A percentile compares a stretch with the other conserved stretches of the same genome.
These are phyloP conservation scores for Aspergillus alliaceus DNA, from an alignment of 2,329 filamentous ascomycete species.

Conservation along the genomic window DNA sequence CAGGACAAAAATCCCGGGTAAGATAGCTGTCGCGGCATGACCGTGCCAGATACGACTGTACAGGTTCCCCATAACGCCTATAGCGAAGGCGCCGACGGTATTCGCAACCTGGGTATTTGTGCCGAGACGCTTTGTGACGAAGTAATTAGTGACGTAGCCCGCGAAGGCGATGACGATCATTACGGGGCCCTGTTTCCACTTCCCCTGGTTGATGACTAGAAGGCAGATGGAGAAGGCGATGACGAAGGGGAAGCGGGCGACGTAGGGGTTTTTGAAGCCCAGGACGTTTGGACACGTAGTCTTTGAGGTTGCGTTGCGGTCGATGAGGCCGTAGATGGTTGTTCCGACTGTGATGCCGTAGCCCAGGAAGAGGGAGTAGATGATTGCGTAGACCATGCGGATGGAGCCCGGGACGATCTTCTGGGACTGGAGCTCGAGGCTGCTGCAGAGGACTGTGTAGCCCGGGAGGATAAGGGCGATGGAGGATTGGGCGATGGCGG, in stretches of 20 bases:
- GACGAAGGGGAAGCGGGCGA: conserved; percentile 69
- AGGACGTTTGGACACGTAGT: conserved; percentile 52
- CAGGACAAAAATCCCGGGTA: conserved; percentile 79
- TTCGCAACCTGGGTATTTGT: conserved; percentile 74
- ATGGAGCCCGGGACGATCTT: conserved; percentile 70
- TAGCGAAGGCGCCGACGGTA: conserved; percentile 72
- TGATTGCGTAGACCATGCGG: conserved; percentile 72
- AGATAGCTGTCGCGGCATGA: conserved; percentile 78
- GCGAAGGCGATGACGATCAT: conserved; percentile 73
- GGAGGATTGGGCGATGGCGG: conserved; percentile 69
- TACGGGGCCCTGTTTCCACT: conserved; percentile 73
- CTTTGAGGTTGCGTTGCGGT: conserved; percentile 52
- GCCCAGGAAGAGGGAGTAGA: conserved; percentile 71
- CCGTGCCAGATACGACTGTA: conserved; percentile 73
- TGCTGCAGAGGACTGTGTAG: conserved; percentile 61
- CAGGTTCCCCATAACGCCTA: conserved; percentile 76
- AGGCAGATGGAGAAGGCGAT: conserved; percentile 71
- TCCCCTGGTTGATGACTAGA: conserved; percentile 77
- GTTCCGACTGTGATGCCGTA: conserved; percentile 71
- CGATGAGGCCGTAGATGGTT: conserved; percentile 62
- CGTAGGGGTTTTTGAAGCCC: conserved; percentile 43
- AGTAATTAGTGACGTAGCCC: conserved; percentile 75
- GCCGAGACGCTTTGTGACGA: conserved; percentile 64
- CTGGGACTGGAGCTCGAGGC: conserved; percentile 67
- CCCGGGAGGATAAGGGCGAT: conserved; percentile 74